phyloP scores from a whole-genome alignment of 345 rosid genomes.

The Populus deltoides region DNA sequence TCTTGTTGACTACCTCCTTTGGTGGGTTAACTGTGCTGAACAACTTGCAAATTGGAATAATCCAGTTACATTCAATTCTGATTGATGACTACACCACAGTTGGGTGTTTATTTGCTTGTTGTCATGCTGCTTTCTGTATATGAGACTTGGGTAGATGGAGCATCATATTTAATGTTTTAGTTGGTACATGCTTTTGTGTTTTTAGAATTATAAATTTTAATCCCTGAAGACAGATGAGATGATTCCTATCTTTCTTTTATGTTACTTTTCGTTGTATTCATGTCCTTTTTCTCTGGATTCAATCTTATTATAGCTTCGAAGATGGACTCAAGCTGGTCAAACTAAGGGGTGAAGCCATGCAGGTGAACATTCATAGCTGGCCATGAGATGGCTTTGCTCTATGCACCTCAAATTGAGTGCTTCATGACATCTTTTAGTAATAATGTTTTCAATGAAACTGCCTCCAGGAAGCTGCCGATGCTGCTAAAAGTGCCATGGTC shows the following conservation, averaged over 20 bases:
- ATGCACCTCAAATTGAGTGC: background rate
- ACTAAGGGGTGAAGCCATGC: conserved; percentile 98
- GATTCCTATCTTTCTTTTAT: background rate
- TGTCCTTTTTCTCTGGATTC: conserved; percentile 16
- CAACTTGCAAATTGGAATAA: background rate
- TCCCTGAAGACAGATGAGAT: background rate
- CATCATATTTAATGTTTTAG: background rate
- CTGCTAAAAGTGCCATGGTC: conserved; percentile 93
- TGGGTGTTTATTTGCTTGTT: background rate
- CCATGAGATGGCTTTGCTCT: background rate
- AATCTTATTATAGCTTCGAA: conserved; percentile 62
- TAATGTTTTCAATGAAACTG: conserved; percentile 4
- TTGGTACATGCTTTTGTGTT: background rate
- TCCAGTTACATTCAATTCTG: background rate
- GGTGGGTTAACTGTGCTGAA: too few relatives aligned
- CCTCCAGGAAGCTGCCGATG: conserved; percentile 91
- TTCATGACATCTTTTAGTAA: background rate
- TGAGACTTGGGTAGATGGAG: background rate
- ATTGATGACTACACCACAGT: background rate
- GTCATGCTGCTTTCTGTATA: background rate
- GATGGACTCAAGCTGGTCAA: conserved; percentile 95
- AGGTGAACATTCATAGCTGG: conserved; percentile 40
- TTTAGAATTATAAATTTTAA: background rate
- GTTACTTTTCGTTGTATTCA: background rate
- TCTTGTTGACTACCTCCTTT: background rate